Evolutionary conservation across 805 yeast genomes (phyloP).

Genomic region (Metschnikowia orientalis): DNA sequence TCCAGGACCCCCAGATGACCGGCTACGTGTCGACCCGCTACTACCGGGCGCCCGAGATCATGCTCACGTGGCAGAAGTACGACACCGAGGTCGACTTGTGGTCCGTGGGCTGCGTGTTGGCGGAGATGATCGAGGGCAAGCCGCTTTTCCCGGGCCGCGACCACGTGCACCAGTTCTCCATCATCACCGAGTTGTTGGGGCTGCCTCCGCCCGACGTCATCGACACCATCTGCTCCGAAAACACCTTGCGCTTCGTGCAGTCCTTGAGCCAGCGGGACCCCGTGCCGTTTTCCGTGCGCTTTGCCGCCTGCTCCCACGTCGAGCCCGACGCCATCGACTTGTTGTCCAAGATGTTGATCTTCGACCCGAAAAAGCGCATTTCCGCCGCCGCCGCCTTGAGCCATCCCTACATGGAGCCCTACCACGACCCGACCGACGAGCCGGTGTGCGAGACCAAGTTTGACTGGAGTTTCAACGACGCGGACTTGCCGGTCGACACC

Average conservation of each 20-base stretch:
- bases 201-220: slow-evolving; percentile 96
- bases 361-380: slow-evolving; percentile 91
- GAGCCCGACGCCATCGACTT: slow-evolving; percentile 67
- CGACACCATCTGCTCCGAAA: slow-evolving; percentile 92
- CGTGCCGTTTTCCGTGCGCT: slow-evolving; percentile 79
- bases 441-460: slow-evolving; percentile 89
- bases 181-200: slow-evolving; percentile 92
- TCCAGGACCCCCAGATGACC: slow-evolving; percentile 98
- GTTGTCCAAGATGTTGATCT: slow-evolving; percentile 83
- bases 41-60: slow-evolving; percentile 96
- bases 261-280: slow-evolving; percentile 91
- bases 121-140: slow-evolving; percentile 96
- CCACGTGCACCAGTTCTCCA: slow-evolving; percentile 96
- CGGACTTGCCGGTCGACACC: slow-evolving; percentile 94
- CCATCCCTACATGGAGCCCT: slow-evolving; percentile 90
- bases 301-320: slow-evolving; percentile 52
- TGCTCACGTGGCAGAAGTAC: slow-evolving; percentile 98
- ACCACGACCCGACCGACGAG: slow-evolving; percentile 96
- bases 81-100: slow-evolving; percentile 96
- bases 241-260: slow-evolving; percentile 89
- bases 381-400: slow-evolving; percentile 86
- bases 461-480: slow-evolving; percentile 98
- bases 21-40: slow-evolving; percentile 95
- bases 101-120: slow-evolving; percentile 96
- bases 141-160: slow-evolving; percentile 98